Percentiles rank a stretch among this genome's conserved stretches.
These are phyloP conservation scores for Dothiorella sarmentorum DNA, from an alignment of 2,329 filamentous ascomycete species.

Conservation along the genomic window DNA sequence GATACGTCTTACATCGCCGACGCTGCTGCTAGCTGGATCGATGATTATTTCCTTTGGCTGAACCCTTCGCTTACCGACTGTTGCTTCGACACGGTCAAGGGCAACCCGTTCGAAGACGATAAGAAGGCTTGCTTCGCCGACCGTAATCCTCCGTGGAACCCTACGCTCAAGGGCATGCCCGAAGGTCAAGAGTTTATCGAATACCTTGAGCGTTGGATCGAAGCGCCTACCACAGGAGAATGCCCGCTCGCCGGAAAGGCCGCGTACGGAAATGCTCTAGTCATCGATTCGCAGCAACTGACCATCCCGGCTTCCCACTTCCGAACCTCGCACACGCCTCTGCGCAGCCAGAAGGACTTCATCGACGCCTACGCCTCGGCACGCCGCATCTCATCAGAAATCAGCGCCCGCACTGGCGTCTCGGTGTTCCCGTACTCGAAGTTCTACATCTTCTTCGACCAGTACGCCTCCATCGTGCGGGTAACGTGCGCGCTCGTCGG, in stretches of 20 bases:
- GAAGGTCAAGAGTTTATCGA: constrained; percentile 85
- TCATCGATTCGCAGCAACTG: constrained; percentile 64
- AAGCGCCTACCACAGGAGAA: constrained; percentile 72
- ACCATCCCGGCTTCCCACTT: constrained; percentile 84
- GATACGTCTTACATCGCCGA: constrained; percentile 85
- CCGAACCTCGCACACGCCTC: constrained; percentile 80
- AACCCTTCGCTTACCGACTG: constrained; percentile 74
- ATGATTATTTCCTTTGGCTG: constrained; percentile 96
- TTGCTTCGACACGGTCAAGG: constrained; percentile 58
- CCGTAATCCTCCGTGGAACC: constrained; percentile 80
- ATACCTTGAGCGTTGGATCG: constrained; percentile 80
- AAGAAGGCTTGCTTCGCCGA: constrained; percentile 70
- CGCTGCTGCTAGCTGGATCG: constrained; percentile 90
- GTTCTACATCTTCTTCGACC: constrained; percentile 99
- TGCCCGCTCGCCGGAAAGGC: constrained; percentile 89
- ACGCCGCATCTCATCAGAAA: constrained; percentile 76
- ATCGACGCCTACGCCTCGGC: constrained; percentile 87
- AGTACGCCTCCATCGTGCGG: constrained; percentile 81
- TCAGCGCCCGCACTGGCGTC: constrained; percentile 67
- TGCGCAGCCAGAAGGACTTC: constrained; percentile 86
- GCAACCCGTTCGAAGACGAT: constrained; percentile 22
- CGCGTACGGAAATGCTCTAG: constrained; percentile 78
- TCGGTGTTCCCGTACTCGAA: constrained; percentile 95
- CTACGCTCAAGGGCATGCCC: constrained; percentile 85
- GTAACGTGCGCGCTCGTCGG: constrained; percentile 77